Conservation (phyloP, 179 eudicot species). For the Silene noctiflora region DNA sequence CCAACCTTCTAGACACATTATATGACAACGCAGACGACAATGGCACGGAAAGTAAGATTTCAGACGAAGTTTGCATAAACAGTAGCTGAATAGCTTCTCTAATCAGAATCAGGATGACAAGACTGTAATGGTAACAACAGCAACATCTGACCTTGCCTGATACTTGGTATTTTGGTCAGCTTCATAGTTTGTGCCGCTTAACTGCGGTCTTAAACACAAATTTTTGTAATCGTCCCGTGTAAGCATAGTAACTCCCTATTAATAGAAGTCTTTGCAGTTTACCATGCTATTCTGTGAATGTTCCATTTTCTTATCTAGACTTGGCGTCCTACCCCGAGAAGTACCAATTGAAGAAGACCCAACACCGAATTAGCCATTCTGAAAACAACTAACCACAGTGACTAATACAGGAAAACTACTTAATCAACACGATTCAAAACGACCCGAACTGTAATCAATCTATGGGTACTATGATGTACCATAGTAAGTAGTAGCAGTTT, state of each 20-base stretch:
- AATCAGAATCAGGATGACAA: neutral
- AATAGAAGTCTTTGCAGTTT: neutral
- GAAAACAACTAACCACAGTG: no score
- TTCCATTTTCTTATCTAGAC: neutral
- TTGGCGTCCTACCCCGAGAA: neutral
- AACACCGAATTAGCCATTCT: neutral
- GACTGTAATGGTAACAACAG: conserved; percentile 5
- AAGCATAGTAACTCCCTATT: neutral
- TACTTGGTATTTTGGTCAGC: neutral
- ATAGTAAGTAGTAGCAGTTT: neutral
- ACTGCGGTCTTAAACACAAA: neutral
- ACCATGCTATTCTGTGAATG: neutral
- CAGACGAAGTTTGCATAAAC: neutral
- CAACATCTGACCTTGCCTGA: neutral
- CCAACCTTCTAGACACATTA: conserved; percentile 57
- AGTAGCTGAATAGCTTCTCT: conserved; percentile 9
- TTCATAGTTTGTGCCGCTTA: neutral
- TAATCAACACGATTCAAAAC: no score
- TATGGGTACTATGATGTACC: no score
- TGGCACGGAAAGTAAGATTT: neutral
- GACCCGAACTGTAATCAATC: no score
- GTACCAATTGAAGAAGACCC: neutral
- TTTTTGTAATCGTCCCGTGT: neutral
- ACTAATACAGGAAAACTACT: no score
- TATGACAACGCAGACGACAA: conserved; percentile 34